Conservation (phyloP, 345 rosid species). For the Combretum micranthum region DNA sequence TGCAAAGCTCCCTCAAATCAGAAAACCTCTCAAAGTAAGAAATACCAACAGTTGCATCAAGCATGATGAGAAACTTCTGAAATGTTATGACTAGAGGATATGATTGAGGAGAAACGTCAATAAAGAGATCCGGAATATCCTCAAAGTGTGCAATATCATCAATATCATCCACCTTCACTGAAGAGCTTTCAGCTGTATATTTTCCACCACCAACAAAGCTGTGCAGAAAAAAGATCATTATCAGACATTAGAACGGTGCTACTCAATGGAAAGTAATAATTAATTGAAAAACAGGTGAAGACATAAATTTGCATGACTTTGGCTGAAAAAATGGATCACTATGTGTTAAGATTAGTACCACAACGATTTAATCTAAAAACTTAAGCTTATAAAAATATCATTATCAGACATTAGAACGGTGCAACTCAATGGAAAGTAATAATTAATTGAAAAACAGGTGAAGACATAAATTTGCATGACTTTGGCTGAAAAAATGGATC, state of each 20-base stretch:
- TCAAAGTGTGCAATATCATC: neutral
- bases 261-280: neutral
- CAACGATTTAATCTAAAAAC: too few relatives aligned
- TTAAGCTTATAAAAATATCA: neutral
- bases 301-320: too few relatives aligned
- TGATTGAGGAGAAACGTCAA: neutral
- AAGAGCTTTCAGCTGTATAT: constrained; percentile 11
- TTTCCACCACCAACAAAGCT: constrained; percentile 32
- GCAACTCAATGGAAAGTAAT: neutral
- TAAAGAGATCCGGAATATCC: neutral
- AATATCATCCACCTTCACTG: constrained; percentile 18
- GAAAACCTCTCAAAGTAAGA: constrained; percentile 42
- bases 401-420: neutral
- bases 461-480: too few relatives aligned
- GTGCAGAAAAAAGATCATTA: constrained; percentile 6
- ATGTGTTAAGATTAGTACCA: too few relatives aligned
- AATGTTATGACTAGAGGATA: neutral
- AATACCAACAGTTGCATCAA: constrained; percentile 4
- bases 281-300: neutral
- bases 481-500: too few relatives aligned
- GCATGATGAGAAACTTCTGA: too few relatives aligned
- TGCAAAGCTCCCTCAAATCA: constrained; percentile 18
- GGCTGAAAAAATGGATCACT: too few relatives aligned
- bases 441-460: neutral
- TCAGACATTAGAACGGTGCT: neutral